Base-by-base conservation (phyloP, 495 filamentous ascomycete species). In the Pyrenula massariospora region DNA sequence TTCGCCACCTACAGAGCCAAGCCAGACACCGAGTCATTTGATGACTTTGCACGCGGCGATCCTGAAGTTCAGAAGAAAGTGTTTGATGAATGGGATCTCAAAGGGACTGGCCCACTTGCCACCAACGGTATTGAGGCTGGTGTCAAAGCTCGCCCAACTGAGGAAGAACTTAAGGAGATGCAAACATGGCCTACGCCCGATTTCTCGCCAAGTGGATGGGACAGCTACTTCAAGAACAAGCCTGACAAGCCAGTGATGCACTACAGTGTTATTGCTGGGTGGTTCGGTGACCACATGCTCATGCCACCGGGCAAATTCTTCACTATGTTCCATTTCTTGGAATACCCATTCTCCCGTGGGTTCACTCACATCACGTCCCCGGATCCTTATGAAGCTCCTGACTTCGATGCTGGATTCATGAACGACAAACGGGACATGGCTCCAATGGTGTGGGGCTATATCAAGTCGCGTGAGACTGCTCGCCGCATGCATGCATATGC, bases 241-340 rank as follows among this genome's bases (percentile, higher is more conserved):
- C 85, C 86, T 0, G 87, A 91, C 68, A 91, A 91, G 75, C 88
- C 88, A 0, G 86, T 91, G 25, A 90, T 91, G 87, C 87, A 90
- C 60, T 87, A 87, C 60, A 84, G 81, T 0, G 72, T 88, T 53
- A 87, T 87, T 57, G 71, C 83, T 12, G 84, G 84, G 60, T 68
- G 56, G 72, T 66, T 62, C 25, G 59, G 58, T 24, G 84, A 88
- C 67, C 85, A 86, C 63, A 84, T 86, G 79, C 73, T 85, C 22
- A 80, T 87, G 74, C 86, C 85, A 0, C 78, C 83, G 2, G 87
- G 86, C 50, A 89, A 90, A 58, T 91, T 90, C 76, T 90, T 90
- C 73, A 86, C 81, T 58, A 91, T 91, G 86, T 91, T 91, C 76
- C 85, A 90, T 63, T 90, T 91, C 78, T 68, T 89, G 54, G 85